Evolutionary conservation across 2,329 filamentous ascomycete genomes (phyloP), one percentile per base, ranked within the genome.

Genomic region (Phoma sp.): DNA sequence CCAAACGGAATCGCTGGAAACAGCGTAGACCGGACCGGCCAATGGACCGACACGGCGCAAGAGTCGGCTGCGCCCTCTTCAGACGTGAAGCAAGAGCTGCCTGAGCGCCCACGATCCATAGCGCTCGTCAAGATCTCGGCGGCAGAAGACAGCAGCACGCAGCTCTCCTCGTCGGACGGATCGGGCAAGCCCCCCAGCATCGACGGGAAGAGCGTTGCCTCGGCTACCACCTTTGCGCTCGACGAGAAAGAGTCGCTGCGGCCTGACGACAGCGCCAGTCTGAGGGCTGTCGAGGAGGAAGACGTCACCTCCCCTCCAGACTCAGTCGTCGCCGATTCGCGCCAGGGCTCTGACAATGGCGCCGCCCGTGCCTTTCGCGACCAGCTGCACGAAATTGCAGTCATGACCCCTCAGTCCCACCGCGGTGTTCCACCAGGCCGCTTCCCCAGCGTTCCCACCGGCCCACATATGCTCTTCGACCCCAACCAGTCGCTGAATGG

Each of bases 231-330:
- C 0, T 97, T 96, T 77, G 92, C 91, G n/a, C 81, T 97, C 71
- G 94, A 98, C 69, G 94, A 98, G 76, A 97, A 97, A 74, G 94
- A 97, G 73, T 97, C 93, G 6, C 82, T 97, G 49, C 88, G 93
- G 12, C 94, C 94, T 8, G 94, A 98, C 76, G 94, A 98, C 72
- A 97, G 94, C 75, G 94, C 94, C 31, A 97, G 93, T 72, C 89
- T 96, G 15, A 92, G 96, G 75, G 90, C 90, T 6, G 88, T 88
- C 12, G 93, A 97, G 62, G 94, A 98, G 66, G 94, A 97, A 67
- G 93, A 97, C 72, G 81, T 87, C 27, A 88, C 91, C 60, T 95
- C 91, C 0, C 83, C 91, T 38, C 85, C 88, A 38, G 89, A 88
- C 25, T 94, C 91, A 13, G 84, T 91, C 33, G 82, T 90, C 54